Base-by-base conservation (phyloP, 2,329 filamentous ascomycete genomes). In the Chaetomium olivaceum region DNA sequence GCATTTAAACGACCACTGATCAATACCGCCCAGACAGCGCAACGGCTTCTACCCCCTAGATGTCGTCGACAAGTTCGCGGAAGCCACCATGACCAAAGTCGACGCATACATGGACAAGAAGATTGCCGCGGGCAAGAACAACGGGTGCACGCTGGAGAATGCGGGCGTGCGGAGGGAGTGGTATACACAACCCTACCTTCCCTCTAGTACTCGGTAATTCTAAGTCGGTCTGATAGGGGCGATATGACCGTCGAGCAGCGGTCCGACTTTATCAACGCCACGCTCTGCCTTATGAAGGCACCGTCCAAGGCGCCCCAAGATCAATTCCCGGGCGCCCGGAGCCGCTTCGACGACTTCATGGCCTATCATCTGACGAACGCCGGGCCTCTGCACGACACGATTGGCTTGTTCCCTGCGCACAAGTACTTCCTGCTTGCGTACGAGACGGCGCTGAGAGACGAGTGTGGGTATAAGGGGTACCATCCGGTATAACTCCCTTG, bases 401-500 rank as follows among this genome's bases (percentile, higher is more conserved):
- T 71, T 14, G 64, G 70, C 60, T 62, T 77, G 23, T 74, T 77
- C 51, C 67, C 71, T 5, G 74, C 73, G 12, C 75, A 77, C 66
- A 72, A 71, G 63, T 74, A 75, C 55, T 77, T 73, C 67, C 66
- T 75, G 56, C 73, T 67, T 54, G 64, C 67, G 5, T 77, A 73
- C 63, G 76, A 78, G 67, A 69, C 73, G 27, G 75, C 75, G 1
- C 71, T 78, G 7, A 73, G 76, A 19, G 68, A 76, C 4, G 76
- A 78, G 68, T 77, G 76, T 63, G 73, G 73, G 9, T 78, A 77
- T 64, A 75, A 63, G 8, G 76, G 55, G 1, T 74, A 74, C 61
- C 75, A 76, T 54, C 75, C 75, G 11, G 70, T 72, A 21, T 9
- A n/a, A 4, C 23, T 48, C n/a, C 19, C 43, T 48, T 19, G 36